phyloP scores from a whole-genome alignment of 2,329 filamentous ascomycete species.

The Talaromyces sp. region DNA sequence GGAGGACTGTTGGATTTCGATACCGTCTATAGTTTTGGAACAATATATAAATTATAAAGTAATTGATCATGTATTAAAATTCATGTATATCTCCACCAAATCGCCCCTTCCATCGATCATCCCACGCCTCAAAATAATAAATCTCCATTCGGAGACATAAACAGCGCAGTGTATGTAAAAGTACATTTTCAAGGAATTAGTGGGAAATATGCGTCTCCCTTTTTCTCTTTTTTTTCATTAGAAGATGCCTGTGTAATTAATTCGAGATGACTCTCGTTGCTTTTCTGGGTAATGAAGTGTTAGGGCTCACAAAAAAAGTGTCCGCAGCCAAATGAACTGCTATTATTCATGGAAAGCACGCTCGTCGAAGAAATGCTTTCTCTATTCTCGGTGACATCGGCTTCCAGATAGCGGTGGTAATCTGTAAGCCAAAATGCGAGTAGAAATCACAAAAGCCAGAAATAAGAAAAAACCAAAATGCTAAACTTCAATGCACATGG shows the following conservation, averaged over 20 bases:
- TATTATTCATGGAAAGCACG: background rate
- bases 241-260: background rate
- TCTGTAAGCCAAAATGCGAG: background rate
- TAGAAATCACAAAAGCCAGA: background rate
- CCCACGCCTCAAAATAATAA: background rate
- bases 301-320: background rate
- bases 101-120: background rate
- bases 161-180: background rate
- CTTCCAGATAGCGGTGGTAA: background rate
- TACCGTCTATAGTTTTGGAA: slow-evolving; percentile 44
- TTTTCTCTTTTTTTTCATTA: background rate
- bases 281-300: background rate
- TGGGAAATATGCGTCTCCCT: background rate
- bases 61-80: background rate
- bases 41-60: background rate
- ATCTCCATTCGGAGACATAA: background rate
- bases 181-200: background rate
- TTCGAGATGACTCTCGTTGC: background rate
- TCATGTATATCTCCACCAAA: background rate
- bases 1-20: slow-evolving; percentile 54
- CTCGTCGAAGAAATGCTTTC: background rate
- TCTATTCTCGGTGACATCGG: background rate
- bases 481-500: background rate
- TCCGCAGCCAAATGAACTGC: background rate
- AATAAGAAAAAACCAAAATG: background rate